Base-by-base conservation (phyloP, 352 stramenopile species). In the Pythium rishiriense region DNA sequence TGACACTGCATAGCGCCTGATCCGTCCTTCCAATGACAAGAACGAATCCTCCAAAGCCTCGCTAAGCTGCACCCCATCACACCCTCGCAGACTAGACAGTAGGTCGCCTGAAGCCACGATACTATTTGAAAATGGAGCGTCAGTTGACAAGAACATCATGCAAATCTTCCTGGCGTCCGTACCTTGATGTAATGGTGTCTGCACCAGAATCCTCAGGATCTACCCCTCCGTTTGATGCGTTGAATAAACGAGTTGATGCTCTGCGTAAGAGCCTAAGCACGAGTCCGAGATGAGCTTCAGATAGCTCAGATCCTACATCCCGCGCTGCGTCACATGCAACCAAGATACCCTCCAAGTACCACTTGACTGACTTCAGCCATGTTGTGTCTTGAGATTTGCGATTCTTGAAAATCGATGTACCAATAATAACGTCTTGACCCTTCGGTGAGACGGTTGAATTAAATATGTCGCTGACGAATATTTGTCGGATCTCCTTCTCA, bases 11-110 rank as follows among this genome's bases (percentile, higher is more conserved):
- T 61, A 42, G 4, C 60, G 60, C 21, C 51, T 21, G 22, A 61
- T 35, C 10, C 60, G 60, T 10, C 60, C 60, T 54, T 67, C 60
- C n/a, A 53, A 37, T 14, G 51, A 57, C 42, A 61, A n/a, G 8
- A 67, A 61, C 5, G 60, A 57, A 29, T 67, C 50, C 28, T 60
- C 29, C n/a, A 61, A 21, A 9, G 29, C 19, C 10, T 24, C 37
- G 10, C 35, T 35, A 4, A 67, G 17, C 29, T 50, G 11, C 11
- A 51, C 24, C 22, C 6, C 41, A 12, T 56, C 50, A n/a, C 26
- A 35, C 12, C 33, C 39, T 24, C 60, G 60, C 22, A 67, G 4
- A 10, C 11, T 31, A 8, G 31, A 35, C 17, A 67, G 41, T 3
- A 67, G 12, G 21, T 67, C 51, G 25, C 29, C 51, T 31, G 24